Evolutionary conservation across 306 rosid species (phyloP), one percentile per base, ranked within the genome.

Genomic region (Arachis hypogaea): DNA sequence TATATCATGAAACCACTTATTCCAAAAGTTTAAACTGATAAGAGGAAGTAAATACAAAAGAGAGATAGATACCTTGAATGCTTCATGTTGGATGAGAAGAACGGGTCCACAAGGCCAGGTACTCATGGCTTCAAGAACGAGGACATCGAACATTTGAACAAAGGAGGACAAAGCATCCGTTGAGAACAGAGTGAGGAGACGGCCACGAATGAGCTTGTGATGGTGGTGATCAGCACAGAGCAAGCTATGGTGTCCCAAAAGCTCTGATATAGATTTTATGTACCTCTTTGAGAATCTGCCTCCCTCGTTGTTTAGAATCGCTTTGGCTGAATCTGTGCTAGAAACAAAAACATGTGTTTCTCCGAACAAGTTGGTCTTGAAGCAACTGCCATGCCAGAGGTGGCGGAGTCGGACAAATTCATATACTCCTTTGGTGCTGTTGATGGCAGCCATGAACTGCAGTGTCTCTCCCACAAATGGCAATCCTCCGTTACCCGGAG

Each of bases 391-490:
- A n/a, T 85, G 86, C 97, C 87, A 78, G 80, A 82, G 88, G 46
- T 85, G 86, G 60, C 97, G 96, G 72, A 69, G 16, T 29, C 75
- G 77, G 16, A 91, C 98, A 75, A 91, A 94, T 68, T 91, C 89
- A 62, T 94, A 85, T 42, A 94, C 83, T 11, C 97, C 98, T 45
- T 82, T 83, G 59, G 70, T 64, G 76, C 91, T 80, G 11, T 85
- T 86, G 11, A 84, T 81, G 80, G 98, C 92, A 5, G 98, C 92
- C 96, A 94, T 88, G 89, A 94, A 94, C 40, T 94, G 87, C 7
- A 89, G 71, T 10, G 97, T 94, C 81, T 94, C 98, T 66, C 97
- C 97, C 2, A 85, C 56, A 30, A 94, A 82, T 0, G 96, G 94
- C 1, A 89, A 68, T 16, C 94, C 98, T 61, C 29, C 30, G 59